These are phyloP conservation scores for Aureobasidium vineae DNA, from an alignment of 2,329 filamentous ascomycete species.

Conservation along the genomic window DNA sequence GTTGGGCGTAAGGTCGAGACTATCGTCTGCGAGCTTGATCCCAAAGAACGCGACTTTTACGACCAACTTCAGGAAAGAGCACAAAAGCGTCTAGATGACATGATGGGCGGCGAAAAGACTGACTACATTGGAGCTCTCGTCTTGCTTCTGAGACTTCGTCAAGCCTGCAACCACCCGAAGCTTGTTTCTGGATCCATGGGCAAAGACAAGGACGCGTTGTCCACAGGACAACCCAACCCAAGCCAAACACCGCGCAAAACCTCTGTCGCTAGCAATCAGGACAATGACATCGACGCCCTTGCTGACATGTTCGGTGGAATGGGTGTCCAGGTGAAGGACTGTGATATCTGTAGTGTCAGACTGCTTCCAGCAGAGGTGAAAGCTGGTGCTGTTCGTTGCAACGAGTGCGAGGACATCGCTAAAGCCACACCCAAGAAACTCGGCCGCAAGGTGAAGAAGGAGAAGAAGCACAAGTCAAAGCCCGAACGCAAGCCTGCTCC, in stretches of 20 bases:
- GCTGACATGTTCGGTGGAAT: conserved; percentile 84
- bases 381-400: conserved; percentile 60
- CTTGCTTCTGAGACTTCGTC: conserved; percentile 81
- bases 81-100: conserved; percentile 79
- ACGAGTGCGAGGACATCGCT: conserved; percentile 63
- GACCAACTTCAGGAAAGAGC: conserved; percentile 77
- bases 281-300: conserved; percentile 73
- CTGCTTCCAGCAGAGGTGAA: conserved; percentile 58
- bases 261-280: conserved; percentile 48
- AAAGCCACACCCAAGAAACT: conserved; percentile 31
- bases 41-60: conserved; percentile 82
- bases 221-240: conserved; percentile 49
- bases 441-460: conserved; percentile 33
- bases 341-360: conserved; percentile 76
- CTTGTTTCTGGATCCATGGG: conserved; percentile 81
- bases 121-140: conserved; percentile 95
- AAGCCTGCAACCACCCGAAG: conserved; percentile 92
- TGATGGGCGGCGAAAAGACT: conserved; percentile 73
- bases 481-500: conserved; percentile 36
- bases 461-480: conserved; percentile 32
- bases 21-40: conserved; percentile 72
- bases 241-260: conserved; percentile 49
- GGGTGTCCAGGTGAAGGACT: conserved; percentile 72
- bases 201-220: conserved; percentile 81
- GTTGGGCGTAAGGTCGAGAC: conserved; percentile 86